These are phyloP conservation scores for Epichloe scottii DNA, from an alignment of 2,329 filamentous ascomycete genomes.

Conservation along the genomic window DNA sequence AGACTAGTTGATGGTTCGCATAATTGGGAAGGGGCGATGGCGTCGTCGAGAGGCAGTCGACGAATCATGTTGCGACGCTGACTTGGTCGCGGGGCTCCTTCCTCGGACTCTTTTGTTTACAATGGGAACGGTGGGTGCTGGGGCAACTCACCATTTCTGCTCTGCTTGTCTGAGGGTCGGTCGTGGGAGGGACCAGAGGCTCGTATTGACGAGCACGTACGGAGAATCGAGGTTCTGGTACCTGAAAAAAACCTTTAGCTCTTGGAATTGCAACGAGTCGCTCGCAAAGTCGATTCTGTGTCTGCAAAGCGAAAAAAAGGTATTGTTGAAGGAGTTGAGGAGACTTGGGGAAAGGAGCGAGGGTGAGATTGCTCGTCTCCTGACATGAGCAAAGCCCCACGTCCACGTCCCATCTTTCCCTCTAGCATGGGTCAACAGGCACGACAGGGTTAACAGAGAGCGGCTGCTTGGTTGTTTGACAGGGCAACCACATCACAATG, in stretches of 20 bases:
- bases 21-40: neutral
- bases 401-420: neutral
- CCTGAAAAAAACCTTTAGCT: neutral
- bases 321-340: neutral
- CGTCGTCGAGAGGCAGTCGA: neutral
- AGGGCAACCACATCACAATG: neutral
- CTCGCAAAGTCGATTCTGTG: neutral
- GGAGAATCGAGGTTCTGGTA: neutral
- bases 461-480: neutral
- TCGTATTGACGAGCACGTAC: neutral
- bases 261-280: neutral
- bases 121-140: conserved; percentile 3
- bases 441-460: neutral
- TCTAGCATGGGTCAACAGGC: neutral
- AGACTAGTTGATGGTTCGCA: neutral
- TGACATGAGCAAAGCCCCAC: conserved; percentile 1
- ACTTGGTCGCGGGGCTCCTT: conserved; percentile 4
- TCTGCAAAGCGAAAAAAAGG: neutral
- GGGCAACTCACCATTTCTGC: conserved; percentile 8
- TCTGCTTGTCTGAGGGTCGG: neutral
- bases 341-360: neutral
- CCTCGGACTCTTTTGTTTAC: conserved; percentile 7
- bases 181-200: neutral
- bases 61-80: conserved; percentile 6
- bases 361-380: conserved; percentile 1